Conservation (phyloP, 1,284 basidiomycete genomes). For the Puccinia triticina region DNA sequence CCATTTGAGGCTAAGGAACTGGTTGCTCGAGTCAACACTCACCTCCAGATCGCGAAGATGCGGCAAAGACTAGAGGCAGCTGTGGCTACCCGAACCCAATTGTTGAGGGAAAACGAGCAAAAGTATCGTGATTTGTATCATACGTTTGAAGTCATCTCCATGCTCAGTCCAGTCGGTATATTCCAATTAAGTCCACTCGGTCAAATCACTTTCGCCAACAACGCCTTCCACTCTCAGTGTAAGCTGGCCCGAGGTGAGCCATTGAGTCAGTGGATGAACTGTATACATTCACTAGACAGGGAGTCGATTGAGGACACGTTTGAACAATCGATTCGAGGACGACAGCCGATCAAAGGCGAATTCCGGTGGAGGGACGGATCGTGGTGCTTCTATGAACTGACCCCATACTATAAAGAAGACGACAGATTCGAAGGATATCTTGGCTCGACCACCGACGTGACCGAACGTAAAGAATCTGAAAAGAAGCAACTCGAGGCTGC, state of each 20-base stretch:
- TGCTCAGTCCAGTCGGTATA: conserved; percentile 57
- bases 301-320: conserved; percentile 30
- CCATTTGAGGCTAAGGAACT: conserved; percentile 58
- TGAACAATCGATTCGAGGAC: conserved; percentile 34
- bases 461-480: conserved; percentile 54
- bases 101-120: conserved; percentile 55
- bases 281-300: conserved; percentile 52
- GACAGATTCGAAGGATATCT: conserved; percentile 53
- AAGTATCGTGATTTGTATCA: conserved; percentile 55
- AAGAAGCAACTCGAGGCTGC: conserved; percentile 55
- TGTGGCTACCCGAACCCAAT: conserved; percentile 56
- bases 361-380: conserved; percentile 51
- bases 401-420: conserved; percentile 48
- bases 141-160: conserved; percentile 55
- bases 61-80: conserved; percentile 56
- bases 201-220: conserved; percentile 51
- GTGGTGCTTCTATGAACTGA: conserved; percentile 52
- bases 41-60: conserved; percentile 57
- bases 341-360: conserved; percentile 40
- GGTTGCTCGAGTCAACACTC: conserved; percentile 55
- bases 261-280: conserved; percentile 52
- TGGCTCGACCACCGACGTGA: conserved; percentile 57
- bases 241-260: conserved; percentile 49
- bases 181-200: conserved; percentile 53
- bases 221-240: conserved; percentile 32